Base-by-base conservation (phyloP, 2,329 filamentous ascomycete genomes). In the Zopfia rhizophila region DNA sequence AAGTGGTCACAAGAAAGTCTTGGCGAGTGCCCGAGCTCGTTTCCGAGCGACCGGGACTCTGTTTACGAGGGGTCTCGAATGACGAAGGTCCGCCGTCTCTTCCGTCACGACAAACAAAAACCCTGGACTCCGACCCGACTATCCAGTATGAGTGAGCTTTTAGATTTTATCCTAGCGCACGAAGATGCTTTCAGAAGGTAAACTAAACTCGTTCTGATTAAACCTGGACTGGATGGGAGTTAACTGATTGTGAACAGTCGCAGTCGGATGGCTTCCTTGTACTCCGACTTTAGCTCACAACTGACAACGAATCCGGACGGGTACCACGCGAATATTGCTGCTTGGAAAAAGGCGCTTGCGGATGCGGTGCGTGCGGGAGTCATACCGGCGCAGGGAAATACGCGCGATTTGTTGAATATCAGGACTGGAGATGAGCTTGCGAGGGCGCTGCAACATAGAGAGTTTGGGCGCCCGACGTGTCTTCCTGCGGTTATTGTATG, bases 231-330 rank as follows among this genome's bases (percentile, higher is more conserved):
- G n/a, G n/a, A n/a, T n/a, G n/a, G n/a, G n/a, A n/a, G n/a, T n/a
- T n/a, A n/a, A n/a, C n/a, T n/a, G n/a, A n/a, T 23, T 12, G 24
- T 22, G 7, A 21, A 29, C 53, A 72, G 69, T 56, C 91, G 87
- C 75, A 82, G 86, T 53, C 89, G 91, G 37, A 80, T 96, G 10
- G 86, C 90, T 10, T 92, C 91, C 4, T 84, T 96, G 32, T 96
- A 95, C 75, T 92, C 91, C 35, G 91, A 96, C 69, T 96, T 96
- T 66, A 79, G 84, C 25, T 74, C 83, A 4, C 90, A 93, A 58
- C 82, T 82, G 60, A 83, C 82, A 27, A 83, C 89, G 16, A 96
- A 96, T 65, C 90, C 91, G 1, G 90, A 95, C 69, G 91, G 90
- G 61, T 96, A 91, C 75, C 75, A 79, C 14, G 90, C 91, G 30